Evolutionary conservation across 805 yeast species (phyloP), one percentile per base, ranked within the genome.

Genomic region (Starmerella apis): DNA sequence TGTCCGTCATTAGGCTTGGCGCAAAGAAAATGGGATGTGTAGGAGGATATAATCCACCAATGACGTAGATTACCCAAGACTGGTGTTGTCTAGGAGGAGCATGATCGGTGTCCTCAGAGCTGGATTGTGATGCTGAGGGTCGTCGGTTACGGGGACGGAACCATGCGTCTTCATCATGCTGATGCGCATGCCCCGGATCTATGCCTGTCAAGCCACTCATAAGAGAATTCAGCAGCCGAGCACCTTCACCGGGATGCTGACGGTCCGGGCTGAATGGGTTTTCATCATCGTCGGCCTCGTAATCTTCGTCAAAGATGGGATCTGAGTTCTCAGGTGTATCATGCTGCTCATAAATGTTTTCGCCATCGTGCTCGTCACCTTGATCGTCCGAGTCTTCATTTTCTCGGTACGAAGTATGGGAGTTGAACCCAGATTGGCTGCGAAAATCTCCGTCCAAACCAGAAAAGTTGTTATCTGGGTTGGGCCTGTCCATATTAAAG

Each of bases 11-110:
- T 41, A 75, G 55, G 2, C 76, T 64, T 4, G 76, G 76, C 1
- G 77, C 75, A 1, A 69, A 61, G 31, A 75, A 63, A 8, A 75
- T 59, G 4, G 79, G 79, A 57, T 76, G 79, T 49, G 71, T 63
- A 37, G 63, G 64, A 2, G 75, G 70, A 55, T 75, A 78, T 13
- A 73, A 64, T 36, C 79, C 80, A 0, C 82, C 82, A 65, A 77
- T 71, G 7, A 78, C 80, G 46, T 76, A 76, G 22, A 79, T 75
- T n/a, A 78, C 71, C 83, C 83, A 78, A 25, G 60, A 47, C 18
- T 50, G 54, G 14, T 43, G 47, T 4, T 41, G 33, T 25, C 35
- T 13, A 14, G 24, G 33, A 24, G 19, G 11, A 10, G 27, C 16
- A 1, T 25, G 45, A 5, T 27, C 45, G 25, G 7, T 13, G n/a